Percentiles rank a stretch among this genome's conserved stretches.
Evolutionary conservation across 495 filamentous ascomycete species (phyloP).

Genomic region (Astrocystis sublimbata): DNA sequence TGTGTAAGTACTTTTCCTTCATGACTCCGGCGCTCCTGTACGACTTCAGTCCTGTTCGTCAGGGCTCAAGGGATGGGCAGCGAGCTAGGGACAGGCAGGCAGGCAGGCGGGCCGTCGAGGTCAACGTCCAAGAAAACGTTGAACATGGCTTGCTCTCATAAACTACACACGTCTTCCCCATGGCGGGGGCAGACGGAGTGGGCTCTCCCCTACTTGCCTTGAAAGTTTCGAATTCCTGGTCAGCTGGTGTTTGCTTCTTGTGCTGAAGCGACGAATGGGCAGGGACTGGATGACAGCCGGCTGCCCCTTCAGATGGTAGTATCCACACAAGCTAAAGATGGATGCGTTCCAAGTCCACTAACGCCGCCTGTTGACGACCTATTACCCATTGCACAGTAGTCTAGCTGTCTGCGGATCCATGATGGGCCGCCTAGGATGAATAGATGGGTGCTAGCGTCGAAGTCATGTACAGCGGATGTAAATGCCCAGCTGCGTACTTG

Average conservation of each 20-base stretch:
- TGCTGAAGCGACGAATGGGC: neutral
- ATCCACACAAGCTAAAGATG: constrained; percentile 3
- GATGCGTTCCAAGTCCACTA: neutral
- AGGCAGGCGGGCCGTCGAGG: neutral
- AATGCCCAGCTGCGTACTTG: neutral
- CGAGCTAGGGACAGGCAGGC: too few relatives aligned
- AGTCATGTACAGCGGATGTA: neutral
- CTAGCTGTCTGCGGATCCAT: neutral
- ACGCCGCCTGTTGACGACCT: neutral
- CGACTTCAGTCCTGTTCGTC: constrained; percentile 23
- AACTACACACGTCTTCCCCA: neutral
- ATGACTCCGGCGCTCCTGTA: too few relatives aligned
- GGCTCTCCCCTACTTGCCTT: neutral
- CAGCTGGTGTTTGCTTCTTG: neutral
- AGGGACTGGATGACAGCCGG: neutral
- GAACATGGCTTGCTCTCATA: neutral
- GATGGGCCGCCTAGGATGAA: neutral
- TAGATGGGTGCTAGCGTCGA: neutral
- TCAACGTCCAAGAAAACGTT: neutral
- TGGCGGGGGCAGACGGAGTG: too few relatives aligned
- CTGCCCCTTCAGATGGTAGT: neutral
- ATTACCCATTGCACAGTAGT: constrained; percentile 1
- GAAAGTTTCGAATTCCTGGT: neutral
- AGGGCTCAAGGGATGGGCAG: constrained; percentile 3
- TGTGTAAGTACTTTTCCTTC: too few relatives aligned